These are phyloP conservation scores for Xylaria sp. DNA, from an alignment of 2,329 filamentous ascomycete species.

Conservation along the genomic window DNA sequence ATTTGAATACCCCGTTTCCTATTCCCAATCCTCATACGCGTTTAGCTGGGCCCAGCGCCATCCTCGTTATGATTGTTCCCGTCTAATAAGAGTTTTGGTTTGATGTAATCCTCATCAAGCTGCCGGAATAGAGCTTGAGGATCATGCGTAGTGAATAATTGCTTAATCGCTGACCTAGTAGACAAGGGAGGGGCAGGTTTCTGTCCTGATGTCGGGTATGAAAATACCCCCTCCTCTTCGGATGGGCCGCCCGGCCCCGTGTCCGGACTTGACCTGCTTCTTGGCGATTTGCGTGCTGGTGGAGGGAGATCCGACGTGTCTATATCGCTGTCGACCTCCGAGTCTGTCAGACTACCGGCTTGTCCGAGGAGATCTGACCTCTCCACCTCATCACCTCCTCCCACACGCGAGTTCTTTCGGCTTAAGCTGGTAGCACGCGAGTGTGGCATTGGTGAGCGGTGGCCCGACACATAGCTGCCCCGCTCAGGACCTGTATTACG, in stretches of 20 bases:
- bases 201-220: conserved; percentile 44
- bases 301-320: conserved; percentile 71
- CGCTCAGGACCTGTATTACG: conserved; percentile 42
- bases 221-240: conserved; percentile 43
- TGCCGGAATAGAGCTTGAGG: conserved; percentile 89
- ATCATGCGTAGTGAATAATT: conserved; percentile 84
- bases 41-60: conserved; percentile 34
- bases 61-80: conserved; percentile 52
- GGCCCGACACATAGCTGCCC: conserved; percentile 59
- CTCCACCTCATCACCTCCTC: conserved; percentile 54
- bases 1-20: conserved; percentile 18
- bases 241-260: conserved; percentile 39
- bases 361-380: conserved; percentile 61
- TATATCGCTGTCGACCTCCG: conserved; percentile 67
- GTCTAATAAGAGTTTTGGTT: conserved; percentile 86
- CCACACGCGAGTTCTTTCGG: conserved; percentile 56
- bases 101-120: conserved; percentile 95
- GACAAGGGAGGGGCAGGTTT: conserved; percentile 58
- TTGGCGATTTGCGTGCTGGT: conserved; percentile 55
- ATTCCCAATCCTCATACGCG: conserved; percentile 8
- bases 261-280: conserved; percentile 48
- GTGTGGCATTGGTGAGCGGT: conserved; percentile 52
- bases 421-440: conserved; percentile 55
- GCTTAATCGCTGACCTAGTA: conserved; percentile 76
- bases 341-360: conserved; percentile 55